Conservation (phyloP, 2,329 filamentous ascomycete species). For the Aspergillus unguis region DNA sequence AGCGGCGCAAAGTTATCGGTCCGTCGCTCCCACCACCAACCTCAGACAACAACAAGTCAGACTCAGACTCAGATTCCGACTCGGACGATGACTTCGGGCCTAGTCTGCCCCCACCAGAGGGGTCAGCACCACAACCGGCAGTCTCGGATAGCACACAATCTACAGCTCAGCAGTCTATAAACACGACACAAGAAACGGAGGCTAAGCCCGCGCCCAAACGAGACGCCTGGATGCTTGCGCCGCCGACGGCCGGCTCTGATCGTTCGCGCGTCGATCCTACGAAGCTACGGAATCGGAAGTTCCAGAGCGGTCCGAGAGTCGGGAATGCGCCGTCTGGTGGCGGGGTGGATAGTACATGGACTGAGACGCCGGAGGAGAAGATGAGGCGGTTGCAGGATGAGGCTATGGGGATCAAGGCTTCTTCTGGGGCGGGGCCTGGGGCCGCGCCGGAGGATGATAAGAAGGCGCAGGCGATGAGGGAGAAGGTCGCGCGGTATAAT, state of each 20-base stretch:
- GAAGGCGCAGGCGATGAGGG: conserved; percentile 43
- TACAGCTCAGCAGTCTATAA: not conserved
- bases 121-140: conserved; percentile 3
- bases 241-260: conserved; percentile 55
- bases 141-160: not conserved
- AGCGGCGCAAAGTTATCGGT: conserved; percentile 53
- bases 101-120: conserved; percentile 31
- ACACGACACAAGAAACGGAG: conserved; percentile 26
- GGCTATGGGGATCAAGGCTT: conserved; percentile 65
- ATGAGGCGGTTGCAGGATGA: conserved; percentile 75
- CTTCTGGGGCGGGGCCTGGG: conserved; percentile 19
- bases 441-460: conserved; percentile 11
- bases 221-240: conserved; percentile 81
- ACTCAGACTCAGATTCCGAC: conserved; percentile 34
- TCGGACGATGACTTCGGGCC: conserved; percentile 45
- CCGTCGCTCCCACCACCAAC: conserved; percentile 53
- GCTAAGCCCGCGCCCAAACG: conserved; percentile 50
- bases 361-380: conserved; percentile 87
- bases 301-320: conserved; percentile 66
- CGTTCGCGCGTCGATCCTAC: conserved; percentile 72
- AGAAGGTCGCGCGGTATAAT: conserved; percentile 56
- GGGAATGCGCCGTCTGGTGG: conserved; percentile 32
- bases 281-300: conserved; percentile 76
- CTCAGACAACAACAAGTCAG: conserved; percentile 27
- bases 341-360: conserved; percentile 66